Conservation (phyloP, 2,329 filamentous ascomycete species). For the Diaporthe velutina region DNA sequence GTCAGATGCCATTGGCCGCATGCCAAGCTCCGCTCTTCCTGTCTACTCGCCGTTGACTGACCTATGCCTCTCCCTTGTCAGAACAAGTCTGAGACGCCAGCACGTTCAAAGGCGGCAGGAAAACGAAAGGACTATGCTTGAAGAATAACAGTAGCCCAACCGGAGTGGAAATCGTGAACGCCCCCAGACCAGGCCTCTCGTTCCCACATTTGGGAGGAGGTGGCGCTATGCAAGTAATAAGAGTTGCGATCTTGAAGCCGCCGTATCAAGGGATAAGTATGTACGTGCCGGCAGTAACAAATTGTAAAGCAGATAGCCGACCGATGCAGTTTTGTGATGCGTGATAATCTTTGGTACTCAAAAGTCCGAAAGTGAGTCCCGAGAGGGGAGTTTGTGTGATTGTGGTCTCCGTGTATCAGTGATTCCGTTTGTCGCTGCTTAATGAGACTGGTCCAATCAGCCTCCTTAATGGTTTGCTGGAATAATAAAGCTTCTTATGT, state of each 20-base stretch:
- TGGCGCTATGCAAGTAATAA: slow-evolving; percentile 38
- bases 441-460: neutral
- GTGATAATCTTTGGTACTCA: slow-evolving; percentile 2
- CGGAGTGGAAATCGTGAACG: slow-evolving; percentile 18
- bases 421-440: neutral
- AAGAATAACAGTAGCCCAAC: neutral
- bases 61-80: neutral
- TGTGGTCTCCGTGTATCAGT: neutral
- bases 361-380: neutral
- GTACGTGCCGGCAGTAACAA: slow-evolving; percentile 32
- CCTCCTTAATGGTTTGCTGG: neutral
- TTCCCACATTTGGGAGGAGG: slow-evolving; percentile 9
- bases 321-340: slow-evolving; percentile 37
- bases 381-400: slow-evolving; percentile 11
- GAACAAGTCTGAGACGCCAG: neutral
- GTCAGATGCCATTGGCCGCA: neutral
- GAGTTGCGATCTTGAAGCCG: slow-evolving; percentile 35
- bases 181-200: slow-evolving; percentile 31
- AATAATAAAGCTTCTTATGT: neutral
- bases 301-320: slow-evolving; percentile 34
- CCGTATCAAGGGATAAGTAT: slow-evolving; percentile 5
- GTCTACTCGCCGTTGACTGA: neutral
- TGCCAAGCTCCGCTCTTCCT: neutral
- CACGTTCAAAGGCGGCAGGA: neutral
- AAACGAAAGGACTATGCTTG: neutral